Base-by-base conservation (phyloP, 2,329 filamentous ascomycete species). In the Clarireedia hainanense region DNA sequence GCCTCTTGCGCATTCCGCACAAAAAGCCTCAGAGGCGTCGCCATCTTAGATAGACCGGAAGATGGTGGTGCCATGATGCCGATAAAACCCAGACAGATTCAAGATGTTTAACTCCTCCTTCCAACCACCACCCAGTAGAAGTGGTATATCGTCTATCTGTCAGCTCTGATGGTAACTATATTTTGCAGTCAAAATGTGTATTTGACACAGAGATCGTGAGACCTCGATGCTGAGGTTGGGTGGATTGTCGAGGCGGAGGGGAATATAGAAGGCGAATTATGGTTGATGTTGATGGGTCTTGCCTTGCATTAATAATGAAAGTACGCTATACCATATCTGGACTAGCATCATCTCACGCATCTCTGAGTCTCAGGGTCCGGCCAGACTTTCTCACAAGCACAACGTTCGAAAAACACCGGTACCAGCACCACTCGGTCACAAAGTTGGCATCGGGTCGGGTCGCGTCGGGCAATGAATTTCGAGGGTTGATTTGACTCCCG, bases 81-180 rank as follows among this genome's bases (percentile, higher is more conserved):
- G 52, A 24, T 39, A 50, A 20, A 55, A 55, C 36, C 52, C 30
- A 55, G 27, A 43, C 43, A 43, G 52, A 50, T 42, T 50, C 23
- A 55, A 55, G 10, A 42, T 15, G 27, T 12, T 24, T 4, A 50
- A 43, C 52, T 43, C 47, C 52, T 55, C 52, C 52, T 55, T 36
- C 47, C 52, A 55, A 55, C 52, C 52, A 42, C 52, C 52, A 50
- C 52, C 52, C n/a, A 30, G 27, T 15, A 47, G 10, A 46, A 7
- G 14, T 9, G 17, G 12, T 42, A 4, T 36, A 17, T 36, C 7
- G 14, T 7, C 2, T 36, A 34, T 26, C 43, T 26, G 24, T 12
- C 36, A 24, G 24, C 2, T 23, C 52, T 15, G 17, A 46, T 46
- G 17, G 20, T 46, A 23, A 26, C 23, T 23, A 4, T 42, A 42